These are phyloP conservation scores for Eutypella sp. DNA, from an alignment of 2,329 filamentous ascomycete species.

Conservation along the genomic window DNA sequence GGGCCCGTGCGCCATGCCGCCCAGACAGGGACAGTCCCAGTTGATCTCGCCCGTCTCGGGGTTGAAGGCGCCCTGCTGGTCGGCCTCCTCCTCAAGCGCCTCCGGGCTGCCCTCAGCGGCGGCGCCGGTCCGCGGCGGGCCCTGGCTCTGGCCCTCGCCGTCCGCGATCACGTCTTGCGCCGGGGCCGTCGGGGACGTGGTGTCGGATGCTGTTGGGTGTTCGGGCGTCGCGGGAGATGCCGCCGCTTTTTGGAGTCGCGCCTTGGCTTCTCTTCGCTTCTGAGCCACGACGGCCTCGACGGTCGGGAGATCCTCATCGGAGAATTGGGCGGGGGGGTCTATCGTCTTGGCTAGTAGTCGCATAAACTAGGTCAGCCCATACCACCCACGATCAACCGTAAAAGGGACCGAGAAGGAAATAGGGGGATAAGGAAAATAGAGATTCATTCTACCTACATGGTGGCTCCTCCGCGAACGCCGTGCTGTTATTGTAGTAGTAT, in stretches of 20 bases:
- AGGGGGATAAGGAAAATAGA: no score
- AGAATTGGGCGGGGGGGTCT: constrained; percentile 46
- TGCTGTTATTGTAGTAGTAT: constrained; percentile 93
- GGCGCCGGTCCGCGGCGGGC: not conserved
- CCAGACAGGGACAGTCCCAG: constrained; percentile 97
- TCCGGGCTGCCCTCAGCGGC: constrained; percentile 34
- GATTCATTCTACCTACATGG: constrained; percentile 64
- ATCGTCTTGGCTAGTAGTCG: constrained; percentile 22
- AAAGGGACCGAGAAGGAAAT: no score
- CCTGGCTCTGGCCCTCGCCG: constrained; percentile 1
- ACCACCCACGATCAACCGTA: constrained; percentile 1
- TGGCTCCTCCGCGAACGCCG: constrained; percentile 79
- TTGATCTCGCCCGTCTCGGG: constrained; percentile 99
- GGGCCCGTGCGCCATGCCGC: constrained; percentile 93
- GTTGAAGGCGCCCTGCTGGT: constrained; percentile 89
- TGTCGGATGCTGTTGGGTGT: constrained; percentile 14
- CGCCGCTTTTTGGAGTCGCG: constrained; percentile 26
- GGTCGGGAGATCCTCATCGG: constrained; percentile 55
- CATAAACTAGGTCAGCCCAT: not conserved
- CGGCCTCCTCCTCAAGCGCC: constrained; percentile 72
- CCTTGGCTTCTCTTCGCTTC: constrained; percentile 48
- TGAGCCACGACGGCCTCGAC: constrained; percentile 63
- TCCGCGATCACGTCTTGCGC: constrained; percentile 18
- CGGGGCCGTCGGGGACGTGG: constrained; percentile 22
- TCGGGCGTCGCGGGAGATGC: constrained; percentile 23